Percentiles rank a stretch among this genome's conserved stretches.
Evolutionary conservation across 306 rosid species (phyloP).

Genomic region (Gillenia trifoliata): DNA sequence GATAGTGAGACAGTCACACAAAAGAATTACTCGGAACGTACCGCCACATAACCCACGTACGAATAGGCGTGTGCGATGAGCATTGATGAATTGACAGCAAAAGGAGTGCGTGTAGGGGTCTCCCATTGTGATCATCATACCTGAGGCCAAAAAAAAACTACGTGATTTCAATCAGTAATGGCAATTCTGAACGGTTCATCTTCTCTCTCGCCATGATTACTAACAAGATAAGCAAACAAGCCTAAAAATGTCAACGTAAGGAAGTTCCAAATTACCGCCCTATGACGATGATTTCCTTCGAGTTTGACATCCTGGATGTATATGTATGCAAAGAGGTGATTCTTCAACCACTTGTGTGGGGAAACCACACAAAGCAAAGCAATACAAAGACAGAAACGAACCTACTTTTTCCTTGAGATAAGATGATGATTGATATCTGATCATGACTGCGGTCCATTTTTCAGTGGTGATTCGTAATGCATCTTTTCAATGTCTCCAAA

Average conservation of each 20-base stretch:
- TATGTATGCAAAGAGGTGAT: constrained; percentile 15
- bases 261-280: constrained; percentile 15
- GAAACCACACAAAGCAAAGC: constrained; percentile 22
- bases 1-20: background rate
- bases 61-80: background rate
- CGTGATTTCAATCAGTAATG: background rate
- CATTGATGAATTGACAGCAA: constrained; percentile 10
- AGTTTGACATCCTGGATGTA: constrained; percentile 15
- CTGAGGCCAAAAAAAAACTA: background rate
- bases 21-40: background rate
- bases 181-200: background rate
- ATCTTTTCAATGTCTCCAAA: constrained; percentile 25
- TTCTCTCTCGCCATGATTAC: constrained; percentile 15
- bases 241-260: background rate
- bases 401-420: constrained; percentile 28
- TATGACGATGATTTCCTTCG: background rate
- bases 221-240: constrained; percentile 12
- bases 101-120: background rate
- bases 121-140: background rate
- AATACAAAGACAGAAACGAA: constrained; percentile 14
- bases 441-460: constrained; percentile 18
- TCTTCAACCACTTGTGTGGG: constrained; percentile 29
- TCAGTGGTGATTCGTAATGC: constrained; percentile 22
- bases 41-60: background rate
- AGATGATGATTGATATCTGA: constrained; percentile 30